Base-by-base conservation (phyloP, 140 eudicot genomes). In the Bidens hawaiensis region DNA sequence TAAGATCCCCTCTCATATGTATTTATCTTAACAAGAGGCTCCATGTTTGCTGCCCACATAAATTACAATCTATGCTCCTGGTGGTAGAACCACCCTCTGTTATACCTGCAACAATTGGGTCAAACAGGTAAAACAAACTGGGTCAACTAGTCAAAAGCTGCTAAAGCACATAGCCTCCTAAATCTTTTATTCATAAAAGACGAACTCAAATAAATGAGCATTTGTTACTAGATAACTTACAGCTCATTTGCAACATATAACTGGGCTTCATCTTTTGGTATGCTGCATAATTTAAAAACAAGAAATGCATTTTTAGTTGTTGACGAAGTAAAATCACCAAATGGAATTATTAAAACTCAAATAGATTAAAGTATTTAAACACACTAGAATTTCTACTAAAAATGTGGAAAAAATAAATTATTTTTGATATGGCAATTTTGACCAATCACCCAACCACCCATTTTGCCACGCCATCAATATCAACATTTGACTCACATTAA, bases 211-310 rank as follows among this genome's bases (percentile, higher is more conserved):
- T 38, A 11, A 38, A 38, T n/a, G n/a, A n/a, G n/a, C n/a, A n/a
- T n/a, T 14, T 38, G 43, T 9, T 0, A 38, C 43, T 1, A 38
- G 54, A 72, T 30, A 62, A 47, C 94, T 62, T 87, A 86, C 96
- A 91, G 69, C 76, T 91, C 96, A 76, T 80, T 84, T 30, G 96
- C 96, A 27, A 96, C 96, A 63, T 83, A 84, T 64, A 90, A 34
- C 26, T 90, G 97, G 17, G 97, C 95, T 78, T 94, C 97, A 41
- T 94, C 97, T 72, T 79, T 82, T 5, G 99, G 99, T 97, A 94
- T 94, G 75, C 99, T 94, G 94, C 95, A 88, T 7, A 49, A 60
- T 64, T 21, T 49, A 34, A 38, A 38, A 38, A 11, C 36, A 30
- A 30, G 36, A 38, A 38, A 2, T 3, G 12, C 15, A 38, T 38